phyloP scores from a whole-genome alignment of 1,139 yeast species.

The Debaryomycetaceae sp. region DNA sequence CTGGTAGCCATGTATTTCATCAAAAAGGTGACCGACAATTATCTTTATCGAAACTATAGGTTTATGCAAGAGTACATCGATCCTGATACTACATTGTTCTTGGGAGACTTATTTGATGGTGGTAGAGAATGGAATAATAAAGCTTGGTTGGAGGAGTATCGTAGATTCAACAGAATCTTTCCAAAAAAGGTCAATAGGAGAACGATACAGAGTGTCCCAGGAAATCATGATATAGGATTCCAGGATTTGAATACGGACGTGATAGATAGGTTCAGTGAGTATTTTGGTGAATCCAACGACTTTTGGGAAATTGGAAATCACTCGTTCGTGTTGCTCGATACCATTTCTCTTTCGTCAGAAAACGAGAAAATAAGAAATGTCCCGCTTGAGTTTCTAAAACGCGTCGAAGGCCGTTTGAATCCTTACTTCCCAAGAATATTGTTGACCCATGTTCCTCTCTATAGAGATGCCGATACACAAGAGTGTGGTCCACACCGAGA shows the following conservation, averaged over 20 bases:
- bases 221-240: conserved; percentile 95
- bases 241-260: conserved; percentile 60
- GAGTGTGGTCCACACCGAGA: conserved; percentile 49
- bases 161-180: conserved; percentile 65
- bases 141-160: conserved; percentile 70
- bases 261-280: conserved; percentile 58
- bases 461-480: conserved; percentile 27
- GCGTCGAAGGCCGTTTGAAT: conserved; percentile 17
- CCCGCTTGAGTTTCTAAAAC: conserved; percentile 23
- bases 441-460: conserved; percentile 53
- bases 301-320: conserved; percentile 65
- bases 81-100: conserved; percentile 74
- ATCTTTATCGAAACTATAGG: conserved; percentile 73
- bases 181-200: conserved; percentile 45
- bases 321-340: conserved; percentile 71
- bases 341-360: conserved; percentile 66
- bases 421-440: conserved; percentile 59
- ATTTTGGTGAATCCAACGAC: conserved; percentile 69
- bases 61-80: conserved; percentile 54
- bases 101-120: conserved; percentile 94
- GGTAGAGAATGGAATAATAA: conserved; percentile 76
- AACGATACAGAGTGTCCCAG: conserved; percentile 67
- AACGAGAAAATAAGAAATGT: conserved; percentile 22
- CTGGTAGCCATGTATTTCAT: conserved; percentile 42
- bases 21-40: conserved; percentile 61